Percentiles rank a stretch among this genome's conserved stretches.
Conservation (phyloP, 2,329 filamentous ascomycete species). For the Diaporthe helianthi region DNA sequence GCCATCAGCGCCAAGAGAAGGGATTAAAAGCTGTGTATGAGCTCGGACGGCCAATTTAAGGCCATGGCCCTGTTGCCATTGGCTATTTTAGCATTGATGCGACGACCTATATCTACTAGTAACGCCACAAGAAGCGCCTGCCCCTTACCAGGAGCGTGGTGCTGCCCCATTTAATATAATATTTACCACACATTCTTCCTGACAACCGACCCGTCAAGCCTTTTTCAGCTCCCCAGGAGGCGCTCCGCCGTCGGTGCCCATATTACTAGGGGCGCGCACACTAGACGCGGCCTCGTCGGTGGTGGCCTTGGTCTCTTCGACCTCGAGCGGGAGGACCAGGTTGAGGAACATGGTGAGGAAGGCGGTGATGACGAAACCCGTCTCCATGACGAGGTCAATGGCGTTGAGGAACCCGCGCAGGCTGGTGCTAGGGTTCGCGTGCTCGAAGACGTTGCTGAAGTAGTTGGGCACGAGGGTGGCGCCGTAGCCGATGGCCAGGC, state of each 20-base stretch:
- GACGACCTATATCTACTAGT: conserved; percentile 9
- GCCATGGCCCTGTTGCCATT: background rate
- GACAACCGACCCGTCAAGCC: background rate
- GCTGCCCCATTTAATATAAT: background rate
- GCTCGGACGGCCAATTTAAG: background rate
- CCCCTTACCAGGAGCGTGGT: background rate
- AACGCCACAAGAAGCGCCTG: background rate
- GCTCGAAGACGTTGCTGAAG: conserved; percentile 75
- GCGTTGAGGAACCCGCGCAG: conserved; percentile 79
- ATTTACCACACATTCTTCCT: background rate
- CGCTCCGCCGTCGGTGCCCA: background rate
- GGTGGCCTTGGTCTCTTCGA: conserved; percentile 68
- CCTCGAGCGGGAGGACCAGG: conserved; percentile 73
- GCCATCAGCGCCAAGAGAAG: background rate
- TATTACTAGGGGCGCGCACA: conserved; percentile 4
- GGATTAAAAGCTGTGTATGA: background rate
- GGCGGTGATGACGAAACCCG: conserved; percentile 77
- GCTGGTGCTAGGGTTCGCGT: conserved; percentile 63
- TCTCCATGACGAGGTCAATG: conserved; percentile 75
- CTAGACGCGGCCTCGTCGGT: conserved; percentile 7
- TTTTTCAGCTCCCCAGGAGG: conserved; percentile 13
- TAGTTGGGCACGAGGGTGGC: conserved; percentile 72
- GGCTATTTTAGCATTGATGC: conserved; percentile 9
- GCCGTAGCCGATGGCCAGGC: conserved; percentile 75
- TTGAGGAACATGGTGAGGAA: conserved; percentile 78